Base-by-base conservation (phyloP, 257 asterid genomes). In the Scutellaria barbata region DNA sequence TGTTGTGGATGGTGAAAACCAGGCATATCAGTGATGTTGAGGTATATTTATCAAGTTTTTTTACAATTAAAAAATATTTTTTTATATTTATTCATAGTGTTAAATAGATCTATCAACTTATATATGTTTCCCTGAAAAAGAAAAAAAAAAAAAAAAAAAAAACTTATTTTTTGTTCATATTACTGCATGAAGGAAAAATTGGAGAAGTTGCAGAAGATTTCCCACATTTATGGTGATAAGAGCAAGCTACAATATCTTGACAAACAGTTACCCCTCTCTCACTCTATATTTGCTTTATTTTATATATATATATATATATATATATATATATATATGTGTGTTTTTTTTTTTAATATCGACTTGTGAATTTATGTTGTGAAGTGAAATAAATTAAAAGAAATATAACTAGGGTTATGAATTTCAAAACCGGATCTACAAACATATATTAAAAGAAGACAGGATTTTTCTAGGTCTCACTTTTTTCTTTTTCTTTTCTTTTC, bases 191-290 rank as follows among this genome's bases (percentile, higher is more conserved):
- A 89, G 96, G 78, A 22, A 12, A 89, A 89, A 74, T 0, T 82
- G 80, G 83, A 75, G 74, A 89, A 80, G 81, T 10, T 85, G 55
- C 37, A 68, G 66, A 76, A 79, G 10, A 79, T 87, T 46, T 66
- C 33, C 56, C 82, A 86, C 48, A 76, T 82, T n/a, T 73, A 42
- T 33, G 82, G 85, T 40, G 86, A 89, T 0, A n/a, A 25, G n/a
- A 80, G 77, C 84, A 87, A 87, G 80, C 33, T 82, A 0, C 83
- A 71, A 5, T 79, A 14, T 69, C 90, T 89, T 8, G 83, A 89
- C 17, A 80, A 82, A 42, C 89, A 84, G 96, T 89, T 40, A 48
- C 59, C 57, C 30, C 35, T 60, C 69, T 74, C 63, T 17, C 51
- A 47, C 66, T 54, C 67, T 57, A 40, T 58, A 2, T 48, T 1